A percentile compares a stretch with the other conserved stretches of the same genome.
Evolutionary conservation across 306 rosid genomes (phyloP).

Genomic region (Quercus dentata): DNA sequence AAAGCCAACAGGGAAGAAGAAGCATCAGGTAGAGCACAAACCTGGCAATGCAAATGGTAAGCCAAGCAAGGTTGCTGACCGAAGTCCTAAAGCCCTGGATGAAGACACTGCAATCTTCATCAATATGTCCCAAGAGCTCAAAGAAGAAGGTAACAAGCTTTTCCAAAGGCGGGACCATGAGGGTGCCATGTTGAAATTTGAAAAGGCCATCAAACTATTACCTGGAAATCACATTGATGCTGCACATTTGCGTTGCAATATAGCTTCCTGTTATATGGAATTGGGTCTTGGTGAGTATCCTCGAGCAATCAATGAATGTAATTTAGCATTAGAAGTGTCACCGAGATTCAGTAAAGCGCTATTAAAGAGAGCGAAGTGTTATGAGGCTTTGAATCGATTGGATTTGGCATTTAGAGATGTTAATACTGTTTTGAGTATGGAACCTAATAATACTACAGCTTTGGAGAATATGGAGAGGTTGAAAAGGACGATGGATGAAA

Average conservation of each 20-base stretch:
- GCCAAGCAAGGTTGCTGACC: slow-evolving; percentile 32
- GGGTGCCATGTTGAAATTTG: slow-evolving; percentile 79
- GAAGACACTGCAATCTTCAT: slow-evolving; percentile 86
- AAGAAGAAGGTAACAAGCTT: slow-evolving; percentile 71
- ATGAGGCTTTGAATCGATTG: slow-evolving; percentile 65
- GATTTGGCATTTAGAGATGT: slow-evolving; percentile 86
- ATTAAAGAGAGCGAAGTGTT: slow-evolving; percentile 67
- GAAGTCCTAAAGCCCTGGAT: slow-evolving; percentile 55
- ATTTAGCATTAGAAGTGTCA: slow-evolving; percentile 61
- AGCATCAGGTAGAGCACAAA: slow-evolving; percentile 38
- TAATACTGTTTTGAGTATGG: slow-evolving; percentile 50
- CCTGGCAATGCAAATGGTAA: slow-evolving; percentile 39
- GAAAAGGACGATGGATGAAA: slow-evolving; percentile 49
- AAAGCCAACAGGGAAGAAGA: slow-evolving; percentile 74
- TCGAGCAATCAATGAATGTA: slow-evolving; percentile 76
- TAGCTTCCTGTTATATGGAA: slow-evolving; percentile 86
- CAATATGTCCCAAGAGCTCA: slow-evolving; percentile 79
- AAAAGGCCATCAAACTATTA: slow-evolving; percentile 76
- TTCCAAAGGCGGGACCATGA: slow-evolving; percentile 68
- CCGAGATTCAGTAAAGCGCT: slow-evolving; percentile 68
- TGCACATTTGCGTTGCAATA: slow-evolving; percentile 64
- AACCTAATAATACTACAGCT: slow-evolving; percentile 62
- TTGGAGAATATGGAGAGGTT: slow-evolving; percentile 66
- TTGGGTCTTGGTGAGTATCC: slow-evolving; percentile 83
- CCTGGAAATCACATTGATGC: slow-evolving; percentile 71